Evolutionary conservation across 495 filamentous ascomycete species (phyloP), one percentile per base, ranked within the genome.

Genomic region (Xylaria telfairii): DNA sequence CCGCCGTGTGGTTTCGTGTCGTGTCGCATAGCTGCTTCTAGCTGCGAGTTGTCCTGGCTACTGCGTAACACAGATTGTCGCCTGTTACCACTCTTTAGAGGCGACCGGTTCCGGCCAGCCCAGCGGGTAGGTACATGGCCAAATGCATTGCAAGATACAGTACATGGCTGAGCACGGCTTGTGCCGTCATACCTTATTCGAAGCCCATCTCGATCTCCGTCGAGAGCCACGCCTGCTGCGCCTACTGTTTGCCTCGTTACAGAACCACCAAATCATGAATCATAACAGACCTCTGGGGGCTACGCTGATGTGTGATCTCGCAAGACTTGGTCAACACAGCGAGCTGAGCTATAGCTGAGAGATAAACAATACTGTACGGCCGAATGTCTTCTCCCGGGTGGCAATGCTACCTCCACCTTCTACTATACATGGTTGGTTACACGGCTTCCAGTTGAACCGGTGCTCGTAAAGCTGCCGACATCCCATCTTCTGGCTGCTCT

Each of bases 41-140:
- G 10, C 9, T 19, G 62, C 56, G 42, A 46, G 67, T 61, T 51
- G 67, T 56, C 57, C 41, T 63, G 59, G 10, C 44, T 63, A 54
- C 57, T 49, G 67, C 15, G 64, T 54, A 26, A 54, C 46, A 63
- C 57, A 39, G 56, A 62, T 61, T n/a, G 28, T 53, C 46, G 34
- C 8, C 28, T 57, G 42, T 26, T 53, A 19, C 42, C 67, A 30
- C 13, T 41, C 64, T 21, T 26, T 26, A 1, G 64, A 61, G 28
- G 42, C 3, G 4, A 28, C 67, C 57, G 67, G 67, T 69, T 69
- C 57, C 67, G 67, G 56, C 10, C 21, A n/a, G 15, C 44, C 47
- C 56, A 61, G 46, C 67, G 56, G 67, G 42, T 13, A 61, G 41
- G 54, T 34, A 51, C 53, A 69, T 37, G 41, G 19, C 62, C 37